Conservation (phyloP, 2,329 filamentous ascomycete genomes). For the Zelopaecilomyces penicillatus region DNA sequence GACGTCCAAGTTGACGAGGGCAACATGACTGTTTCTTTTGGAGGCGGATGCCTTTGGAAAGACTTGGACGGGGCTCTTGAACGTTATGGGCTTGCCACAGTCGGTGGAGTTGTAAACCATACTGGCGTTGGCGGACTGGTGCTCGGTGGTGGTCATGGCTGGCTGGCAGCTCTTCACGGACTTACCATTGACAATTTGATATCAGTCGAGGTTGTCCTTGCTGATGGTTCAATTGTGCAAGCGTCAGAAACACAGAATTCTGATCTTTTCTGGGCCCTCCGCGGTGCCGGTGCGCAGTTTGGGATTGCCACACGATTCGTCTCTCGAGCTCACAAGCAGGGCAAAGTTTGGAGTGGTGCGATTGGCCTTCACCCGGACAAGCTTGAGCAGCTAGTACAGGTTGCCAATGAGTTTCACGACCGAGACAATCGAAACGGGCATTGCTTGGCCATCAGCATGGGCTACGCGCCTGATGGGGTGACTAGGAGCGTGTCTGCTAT, state of each 20-base stretch:
- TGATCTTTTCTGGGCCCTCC: conserved; percentile 41
- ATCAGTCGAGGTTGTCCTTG: conserved; percentile 29
- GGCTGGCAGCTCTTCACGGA: conserved; percentile 45
- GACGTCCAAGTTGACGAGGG: conserved; percentile 37
- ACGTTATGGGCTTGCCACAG: conserved; percentile 44
- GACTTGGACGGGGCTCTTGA: conserved; percentile 44
- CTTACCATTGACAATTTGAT: conserved; percentile 37
- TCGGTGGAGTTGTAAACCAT: conserved; percentile 54
- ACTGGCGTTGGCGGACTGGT: conserved; percentile 53
- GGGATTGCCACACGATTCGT: conserved; percentile 33
- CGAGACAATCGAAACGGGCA: conserved; percentile 14
- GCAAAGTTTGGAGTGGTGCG: conserved; percentile 22
- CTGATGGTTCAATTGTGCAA: conserved; percentile 25
- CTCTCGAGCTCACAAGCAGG: conserved; percentile 19
- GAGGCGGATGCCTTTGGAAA: conserved; percentile 44
- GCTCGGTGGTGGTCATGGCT: conserved; percentile 51
- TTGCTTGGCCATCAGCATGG: conserved; percentile 19
- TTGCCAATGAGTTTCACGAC: conserved; percentile 15
- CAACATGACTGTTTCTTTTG: conserved; percentile 34
- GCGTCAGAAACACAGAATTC: conserved; percentile 31
- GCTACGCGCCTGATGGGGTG: conserved; percentile 16
- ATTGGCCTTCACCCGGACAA: conserved; percentile 18
- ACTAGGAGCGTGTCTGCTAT: conserved; percentile 3
- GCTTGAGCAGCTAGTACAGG: conserved; percentile 14
- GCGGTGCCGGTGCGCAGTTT: conserved; percentile 38